Percentiles rank a stretch among this genome's conserved stretches.
phyloP scores from a whole-genome alignment of 495 filamentous ascomycete species.

The Lophiostoma macrostomum region DNA sequence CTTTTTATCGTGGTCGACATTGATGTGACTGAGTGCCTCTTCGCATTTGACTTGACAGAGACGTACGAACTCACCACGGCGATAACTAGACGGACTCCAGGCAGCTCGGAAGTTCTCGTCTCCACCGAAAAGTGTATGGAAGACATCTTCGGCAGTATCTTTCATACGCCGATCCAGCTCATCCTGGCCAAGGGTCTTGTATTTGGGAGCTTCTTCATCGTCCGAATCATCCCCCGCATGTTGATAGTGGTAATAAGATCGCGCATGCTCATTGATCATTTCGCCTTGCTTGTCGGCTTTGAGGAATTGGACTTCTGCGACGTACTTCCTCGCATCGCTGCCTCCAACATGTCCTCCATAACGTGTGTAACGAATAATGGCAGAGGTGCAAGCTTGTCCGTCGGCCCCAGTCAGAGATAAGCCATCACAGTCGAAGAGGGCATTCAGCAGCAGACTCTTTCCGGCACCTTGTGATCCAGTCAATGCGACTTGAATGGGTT shows the following conservation, averaged over 20 bases:
- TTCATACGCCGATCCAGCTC: slow-evolving; percentile 3
- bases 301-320: slow-evolving; percentile 2
- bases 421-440: slow-evolving; percentile 3
- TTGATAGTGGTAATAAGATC: not conserved
- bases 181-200: not conserved
- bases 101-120: not conserved
- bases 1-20: not conserved
- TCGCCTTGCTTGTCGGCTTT: not conserved
- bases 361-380: slow-evolving; percentile 1
- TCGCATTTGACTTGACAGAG: not conserved
- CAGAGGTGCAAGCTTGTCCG: slow-evolving; percentile 7
- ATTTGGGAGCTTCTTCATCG: not conserved
- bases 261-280: slow-evolving; percentile 1
- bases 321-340: no score
- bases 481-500: not conserved
- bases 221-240: not conserved
- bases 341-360: not conserved
- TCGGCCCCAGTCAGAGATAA: slow-evolving; percentile 9
- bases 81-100: slow-evolving; percentile 1
- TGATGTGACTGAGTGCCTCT: not conserved
- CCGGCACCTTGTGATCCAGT: slow-evolving; percentile 15
- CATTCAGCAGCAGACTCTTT: slow-evolving; percentile 6
- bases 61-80: not conserved
- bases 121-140: slow-evolving; percentile 1
- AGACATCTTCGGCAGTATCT: slow-evolving; percentile 18